A percentile compares a stretch with the other conserved stretches of the same genome.
Conservation (phyloP, 2,329 filamentous ascomycete species). For the Achaetomium macrosporum region DNA sequence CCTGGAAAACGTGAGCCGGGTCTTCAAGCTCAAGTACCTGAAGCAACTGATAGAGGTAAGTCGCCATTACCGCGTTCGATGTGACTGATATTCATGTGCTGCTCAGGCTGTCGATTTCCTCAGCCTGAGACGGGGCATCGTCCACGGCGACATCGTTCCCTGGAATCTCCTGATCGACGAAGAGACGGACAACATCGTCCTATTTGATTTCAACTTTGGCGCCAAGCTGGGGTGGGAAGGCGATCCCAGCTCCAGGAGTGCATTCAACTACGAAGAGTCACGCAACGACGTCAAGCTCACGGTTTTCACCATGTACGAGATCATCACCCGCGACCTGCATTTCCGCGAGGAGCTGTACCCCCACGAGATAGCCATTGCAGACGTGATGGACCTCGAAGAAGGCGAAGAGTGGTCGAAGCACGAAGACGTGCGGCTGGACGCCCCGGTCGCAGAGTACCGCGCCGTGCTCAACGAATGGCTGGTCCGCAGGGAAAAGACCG, state of each 20-base stretch:
- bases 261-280: slow-evolving; percentile 10
- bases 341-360: slow-evolving; percentile 27
- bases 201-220: slow-evolving; percentile 19
- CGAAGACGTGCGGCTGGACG: slow-evolving; percentile 30
- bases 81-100: too few relatives aligned
- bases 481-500: slow-evolving; percentile 15
- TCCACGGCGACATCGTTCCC: slow-evolving; percentile 14
- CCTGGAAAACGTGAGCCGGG: slow-evolving; percentile 7
- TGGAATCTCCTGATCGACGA: slow-evolving; percentile 19
- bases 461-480: slow-evolving; percentile 26
- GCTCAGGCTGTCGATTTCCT: slow-evolving; percentile 16
- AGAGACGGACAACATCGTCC: slow-evolving; percentile 10
- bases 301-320: slow-evolving; percentile 33
- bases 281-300: slow-evolving; percentile 18
- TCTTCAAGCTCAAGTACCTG: slow-evolving; percentile 17
- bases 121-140: slow-evolving; percentile 16
- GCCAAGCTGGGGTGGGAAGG: slow-evolving; percentile 18
- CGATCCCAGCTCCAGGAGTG: background rate
- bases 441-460: slow-evolving; percentile 27
- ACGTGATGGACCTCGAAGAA: slow-evolving; percentile 14
- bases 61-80: background rate
- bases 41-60: slow-evolving; percentile 13
- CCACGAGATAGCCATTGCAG: slow-evolving; percentile 7
- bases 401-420: slow-evolving; percentile 28
- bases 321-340: slow-evolving; percentile 30